These are phyloP conservation scores for Neurospora sp. DNA, from an alignment of 2,329 filamentous ascomycete species.

Conservation along the genomic window DNA sequence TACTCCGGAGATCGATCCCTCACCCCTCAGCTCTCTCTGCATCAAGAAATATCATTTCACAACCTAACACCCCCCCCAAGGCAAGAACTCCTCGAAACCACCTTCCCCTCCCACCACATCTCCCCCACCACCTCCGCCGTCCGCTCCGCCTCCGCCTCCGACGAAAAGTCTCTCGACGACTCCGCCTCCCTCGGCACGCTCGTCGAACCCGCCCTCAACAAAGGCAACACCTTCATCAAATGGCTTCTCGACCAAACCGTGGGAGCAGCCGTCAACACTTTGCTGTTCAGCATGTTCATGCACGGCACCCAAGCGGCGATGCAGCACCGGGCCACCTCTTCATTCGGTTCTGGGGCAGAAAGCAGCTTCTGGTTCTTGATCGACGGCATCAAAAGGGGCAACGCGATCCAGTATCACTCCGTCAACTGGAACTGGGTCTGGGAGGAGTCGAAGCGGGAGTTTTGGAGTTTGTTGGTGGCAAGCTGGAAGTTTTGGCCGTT, in stretches of 20 bases:
- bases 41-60: background rate
- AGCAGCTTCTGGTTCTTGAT: constrained; percentile 25
- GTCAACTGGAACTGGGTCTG: constrained; percentile 38
- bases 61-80: constrained; percentile 25
- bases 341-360: constrained; percentile 20
- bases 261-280: constrained; percentile 47
- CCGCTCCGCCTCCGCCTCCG: constrained; percentile 27
- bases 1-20: background rate
- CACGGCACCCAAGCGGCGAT: constrained; percentile 46
- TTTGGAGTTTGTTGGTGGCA: constrained; percentile 55
- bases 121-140: constrained; percentile 31
- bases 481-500: constrained; percentile 63
- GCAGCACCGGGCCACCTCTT: constrained; percentile 27
- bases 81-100: constrained; percentile 67
- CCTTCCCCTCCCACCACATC: constrained; percentile 57
- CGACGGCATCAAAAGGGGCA: constrained; percentile 14
- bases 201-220: constrained; percentile 43
- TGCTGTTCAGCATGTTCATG: constrained; percentile 40
- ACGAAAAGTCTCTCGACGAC: constrained; percentile 31
- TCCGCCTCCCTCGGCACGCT: constrained; percentile 25
- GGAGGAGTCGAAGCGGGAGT: constrained; percentile 40
- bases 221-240: constrained; percentile 36
- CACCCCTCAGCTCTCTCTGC: no score
- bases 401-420: constrained; percentile 33
- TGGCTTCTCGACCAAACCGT: constrained; percentile 45